A percentile compares a stretch with the other conserved stretches of the same genome.
These are phyloP conservation scores for Boeremia exigua DNA, from an alignment of 2,329 filamentous ascomycete genomes.

Conservation along the genomic window DNA sequence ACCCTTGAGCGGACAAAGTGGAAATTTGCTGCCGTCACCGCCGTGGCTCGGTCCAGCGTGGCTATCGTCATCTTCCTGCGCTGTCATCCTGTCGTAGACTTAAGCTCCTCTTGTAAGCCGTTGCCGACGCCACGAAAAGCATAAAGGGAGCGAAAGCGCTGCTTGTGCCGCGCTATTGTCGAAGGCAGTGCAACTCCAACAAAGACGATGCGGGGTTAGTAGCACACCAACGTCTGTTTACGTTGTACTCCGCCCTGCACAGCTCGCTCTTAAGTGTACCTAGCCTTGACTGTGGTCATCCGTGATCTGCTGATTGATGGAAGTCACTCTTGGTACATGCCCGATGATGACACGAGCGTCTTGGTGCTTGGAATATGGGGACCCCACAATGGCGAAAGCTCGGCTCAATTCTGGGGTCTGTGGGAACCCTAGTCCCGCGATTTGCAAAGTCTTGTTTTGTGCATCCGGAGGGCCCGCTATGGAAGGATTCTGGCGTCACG, in stretches of 20 bases:
- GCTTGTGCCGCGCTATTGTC: constrained; percentile 26
- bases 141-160: constrained; percentile 1
- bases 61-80: constrained; percentile 38
- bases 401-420: constrained; percentile 23
- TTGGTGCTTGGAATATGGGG: constrained; percentile 1
- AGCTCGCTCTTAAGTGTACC: constrained; percentile 8
- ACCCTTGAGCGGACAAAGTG: constrained; percentile 17
- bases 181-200: constrained; percentile 18
- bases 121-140: constrained; percentile 30
- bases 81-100: constrained; percentile 28
- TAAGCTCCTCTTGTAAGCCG: constrained; percentile 40
- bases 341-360: constrained; percentile 6
- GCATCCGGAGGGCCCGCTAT: constrained; percentile 4
- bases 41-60: constrained; percentile 2
- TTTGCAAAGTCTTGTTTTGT: constrained; percentile 12
- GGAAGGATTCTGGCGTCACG: constrained; percentile 4
- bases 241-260: constrained; percentile 20
- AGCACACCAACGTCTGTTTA: constrained; percentile 28
- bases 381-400: constrained; percentile 24
- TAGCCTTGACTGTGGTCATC: constrained; percentile 13
- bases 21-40: constrained; percentile 14
- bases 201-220: constrained; percentile 35
- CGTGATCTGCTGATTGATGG: constrained; percentile 17
- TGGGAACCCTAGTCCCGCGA: constrained; percentile 4
- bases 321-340: constrained; percentile 12